Conservation (phyloP, 352 stramenopile species). For the Phytophthora macrochlamydospora region DNA sequence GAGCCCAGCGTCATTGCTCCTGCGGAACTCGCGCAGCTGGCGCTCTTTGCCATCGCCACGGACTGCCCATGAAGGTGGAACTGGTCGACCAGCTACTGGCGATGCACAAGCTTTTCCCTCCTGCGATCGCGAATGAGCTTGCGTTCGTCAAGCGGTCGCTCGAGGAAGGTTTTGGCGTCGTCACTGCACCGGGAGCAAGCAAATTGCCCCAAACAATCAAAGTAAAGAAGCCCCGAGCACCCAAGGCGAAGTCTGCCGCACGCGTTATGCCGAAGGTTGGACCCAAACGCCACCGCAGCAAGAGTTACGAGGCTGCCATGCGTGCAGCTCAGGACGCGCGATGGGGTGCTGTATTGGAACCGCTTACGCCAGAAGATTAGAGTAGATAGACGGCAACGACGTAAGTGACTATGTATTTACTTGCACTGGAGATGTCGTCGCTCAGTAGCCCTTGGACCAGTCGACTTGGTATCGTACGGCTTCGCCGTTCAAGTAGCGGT, state of each 20-base stretch:
- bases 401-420: conserved; percentile 2
- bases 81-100: conserved; percentile 47
- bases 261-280: conserved; percentile 3
- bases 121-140: conserved; percentile 50
- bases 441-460: conserved; percentile 60
- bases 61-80: conserved; percentile 43
- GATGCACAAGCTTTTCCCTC: conserved; percentile 44
- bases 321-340: conserved; percentile 28
- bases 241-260: conserved; percentile 17
- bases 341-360: conserved; percentile 35
- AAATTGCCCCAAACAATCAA: neutral
- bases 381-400: neutral
- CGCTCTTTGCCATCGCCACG: conserved; percentile 67
- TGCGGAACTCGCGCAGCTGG: conserved; percentile 50
- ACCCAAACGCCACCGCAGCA: conserved; percentile 20
- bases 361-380: conserved; percentile 28
- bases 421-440: neutral
- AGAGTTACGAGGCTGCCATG: conserved; percentile 36
- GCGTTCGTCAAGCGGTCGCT: conserved; percentile 41
- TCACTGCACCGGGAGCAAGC: conserved; percentile 10
- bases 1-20: conserved; percentile 32
- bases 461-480: conserved; percentile 54
- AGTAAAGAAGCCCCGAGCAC: conserved; percentile 15
- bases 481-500: conserved; percentile 44
- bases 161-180: conserved; percentile 32